Conservation (phyloP, 495 filamentous ascomycete genomes). For the Penicillium psychrofluorescens region DNA sequence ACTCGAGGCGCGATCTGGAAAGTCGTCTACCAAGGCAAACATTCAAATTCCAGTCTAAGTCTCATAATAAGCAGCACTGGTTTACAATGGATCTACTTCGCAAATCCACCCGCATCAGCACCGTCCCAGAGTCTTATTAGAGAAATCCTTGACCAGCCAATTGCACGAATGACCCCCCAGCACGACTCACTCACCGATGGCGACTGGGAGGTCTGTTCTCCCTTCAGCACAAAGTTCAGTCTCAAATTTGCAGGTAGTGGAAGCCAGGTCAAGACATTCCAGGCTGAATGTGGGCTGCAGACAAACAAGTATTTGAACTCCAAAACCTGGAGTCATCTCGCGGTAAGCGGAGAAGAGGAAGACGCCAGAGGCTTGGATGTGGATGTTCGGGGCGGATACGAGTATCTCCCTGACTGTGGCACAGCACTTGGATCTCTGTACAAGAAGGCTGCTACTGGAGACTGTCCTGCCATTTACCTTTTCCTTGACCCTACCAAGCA, state of each 20-base stretch:
- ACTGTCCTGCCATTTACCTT: slow-evolving; percentile 42
- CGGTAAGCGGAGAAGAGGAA: slow-evolving; percentile 21
- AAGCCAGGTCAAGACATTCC: slow-evolving; percentile 14
- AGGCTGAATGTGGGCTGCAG: slow-evolving; percentile 33
- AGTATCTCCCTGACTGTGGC: slow-evolving; percentile 55
- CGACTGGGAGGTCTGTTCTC: slow-evolving; percentile 46
- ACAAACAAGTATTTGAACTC: slow-evolving; percentile 20
- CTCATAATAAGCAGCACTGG: slow-evolving; percentile 21
- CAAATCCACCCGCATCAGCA: slow-evolving; percentile 29
- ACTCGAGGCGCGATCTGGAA: slow-evolving; percentile 48
- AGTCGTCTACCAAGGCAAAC: slow-evolving; percentile 40
- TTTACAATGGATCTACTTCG: slow-evolving; percentile 51
- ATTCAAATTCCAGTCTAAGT: slow-evolving; percentile 42
- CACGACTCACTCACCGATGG: slow-evolving; percentile 28
- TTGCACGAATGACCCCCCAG: slow-evolving; percentile 44
- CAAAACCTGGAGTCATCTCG: slow-evolving; percentile 33
- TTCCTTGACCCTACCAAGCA: slow-evolving; percentile 56
- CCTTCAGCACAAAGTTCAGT: slow-evolving; percentile 18
- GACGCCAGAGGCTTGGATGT: slow-evolving; percentile 22
- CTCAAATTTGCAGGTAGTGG: slow-evolving; percentile 18
- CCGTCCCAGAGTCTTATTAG: slow-evolving; percentile 35
- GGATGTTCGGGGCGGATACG: slow-evolving; percentile 50
- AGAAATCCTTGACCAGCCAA: slow-evolving; percentile 42
- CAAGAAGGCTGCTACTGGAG: slow-evolving; percentile 15
- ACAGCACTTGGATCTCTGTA: slow-evolving; percentile 56